These are phyloP conservation scores for Chytriomyces sp. DNA, from an alignment of 192 early-diverging fungal genomes.

Conservation along the genomic window DNA sequence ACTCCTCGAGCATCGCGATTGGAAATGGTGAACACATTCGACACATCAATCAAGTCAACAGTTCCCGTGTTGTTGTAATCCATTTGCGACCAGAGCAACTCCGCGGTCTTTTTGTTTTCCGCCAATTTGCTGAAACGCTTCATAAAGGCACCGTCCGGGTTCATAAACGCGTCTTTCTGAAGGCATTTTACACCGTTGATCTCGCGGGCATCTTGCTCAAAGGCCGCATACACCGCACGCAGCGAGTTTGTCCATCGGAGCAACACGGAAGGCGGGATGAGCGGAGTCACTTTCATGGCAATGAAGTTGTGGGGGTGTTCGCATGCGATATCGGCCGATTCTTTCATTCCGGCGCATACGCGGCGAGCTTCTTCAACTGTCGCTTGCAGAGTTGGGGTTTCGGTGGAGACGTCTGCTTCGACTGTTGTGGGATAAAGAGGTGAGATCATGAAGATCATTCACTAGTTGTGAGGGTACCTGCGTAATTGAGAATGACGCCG, in stretches of 20 bases:
- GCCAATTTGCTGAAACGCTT: neutral
- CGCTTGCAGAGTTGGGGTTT: neutral
- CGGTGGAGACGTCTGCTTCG: conserved; percentile 18
- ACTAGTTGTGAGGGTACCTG: conserved; percentile 21
- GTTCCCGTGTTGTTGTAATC: neutral
- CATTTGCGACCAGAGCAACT: neutral
- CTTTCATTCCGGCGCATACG: conserved; percentile 52
- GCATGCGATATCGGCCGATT: conserved; percentile 74
- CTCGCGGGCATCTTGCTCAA: conserved; percentile 40
- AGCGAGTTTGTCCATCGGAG: conserved; percentile 71
- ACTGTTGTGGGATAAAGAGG: neutral
- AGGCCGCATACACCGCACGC: conserved; percentile 50
- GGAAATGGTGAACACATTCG: conserved; percentile 68
- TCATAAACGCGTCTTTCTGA: neutral
- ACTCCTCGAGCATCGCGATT: conserved; percentile 54
- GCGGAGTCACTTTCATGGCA: conserved; percentile 88
- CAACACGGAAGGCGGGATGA: conserved; percentile 76
- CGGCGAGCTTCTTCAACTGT: conserved; percentile 5
- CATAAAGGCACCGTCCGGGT: neutral
- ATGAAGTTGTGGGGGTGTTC: conserved; percentile 74
- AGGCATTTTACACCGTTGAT: neutral
- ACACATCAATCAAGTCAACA: conserved; percentile 70
- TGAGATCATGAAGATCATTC: neutral
- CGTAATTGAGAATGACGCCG: conserved; percentile 86
- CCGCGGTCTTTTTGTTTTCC: neutral